Evolutionary conservation across 2,329 filamentous ascomycete species (phyloP).

Genomic region (Penicillium sp.): DNA sequence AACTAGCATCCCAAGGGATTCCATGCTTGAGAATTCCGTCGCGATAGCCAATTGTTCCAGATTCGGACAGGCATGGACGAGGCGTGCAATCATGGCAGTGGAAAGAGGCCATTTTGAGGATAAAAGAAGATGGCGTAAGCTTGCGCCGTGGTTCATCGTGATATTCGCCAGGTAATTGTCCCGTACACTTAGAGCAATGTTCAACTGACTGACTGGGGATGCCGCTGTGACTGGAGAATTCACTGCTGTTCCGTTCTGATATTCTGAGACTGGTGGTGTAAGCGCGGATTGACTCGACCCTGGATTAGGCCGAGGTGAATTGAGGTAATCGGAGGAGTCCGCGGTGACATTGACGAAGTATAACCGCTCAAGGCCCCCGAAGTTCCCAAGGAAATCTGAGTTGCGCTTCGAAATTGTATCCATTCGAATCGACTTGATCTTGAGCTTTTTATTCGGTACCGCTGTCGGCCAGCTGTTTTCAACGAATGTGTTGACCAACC

Average conservation of each 20-base stretch:
- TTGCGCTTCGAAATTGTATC: slow-evolving; percentile 47
- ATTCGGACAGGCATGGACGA: slow-evolving; percentile 53
- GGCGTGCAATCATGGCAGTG: slow-evolving; percentile 44
- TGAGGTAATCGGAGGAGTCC: slow-evolving; percentile 29
- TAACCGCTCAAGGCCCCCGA: slow-evolving; percentile 46
- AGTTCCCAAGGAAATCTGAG: slow-evolving; percentile 40
- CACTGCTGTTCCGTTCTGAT: slow-evolving; percentile 14
- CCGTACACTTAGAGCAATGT: slow-evolving; percentile 32
- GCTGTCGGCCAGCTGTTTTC: slow-evolving; percentile 51
- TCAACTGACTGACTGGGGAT: slow-evolving; percentile 22
- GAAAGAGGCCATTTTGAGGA: slow-evolving; percentile 52
- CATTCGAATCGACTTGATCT: slow-evolving; percentile 46
- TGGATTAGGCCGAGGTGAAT: slow-evolving; percentile 26
- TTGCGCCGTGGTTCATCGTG: slow-evolving; percentile 47
- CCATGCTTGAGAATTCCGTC: slow-evolving; percentile 39
- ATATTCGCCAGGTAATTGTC: slow-evolving; percentile 50
- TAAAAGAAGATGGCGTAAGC: slow-evolving; percentile 54
- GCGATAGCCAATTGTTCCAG: slow-evolving; percentile 56
- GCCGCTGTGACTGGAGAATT: slow-evolving; percentile 21
- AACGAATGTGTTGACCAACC: slow-evolving; percentile 47
- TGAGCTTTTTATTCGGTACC: slow-evolving; percentile 27
- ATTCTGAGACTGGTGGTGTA: slow-evolving; percentile 27
- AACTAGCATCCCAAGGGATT: slow-evolving; percentile 36
- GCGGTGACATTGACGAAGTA: slow-evolving; percentile 48
- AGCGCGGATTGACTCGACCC: slow-evolving; percentile 20